A percentile compares a stretch with the other conserved stretches of the same genome.
Evolutionary conservation across 164 flowering plant genomes (phyloP).

Genomic region (Houttuynia cordata): DNA sequence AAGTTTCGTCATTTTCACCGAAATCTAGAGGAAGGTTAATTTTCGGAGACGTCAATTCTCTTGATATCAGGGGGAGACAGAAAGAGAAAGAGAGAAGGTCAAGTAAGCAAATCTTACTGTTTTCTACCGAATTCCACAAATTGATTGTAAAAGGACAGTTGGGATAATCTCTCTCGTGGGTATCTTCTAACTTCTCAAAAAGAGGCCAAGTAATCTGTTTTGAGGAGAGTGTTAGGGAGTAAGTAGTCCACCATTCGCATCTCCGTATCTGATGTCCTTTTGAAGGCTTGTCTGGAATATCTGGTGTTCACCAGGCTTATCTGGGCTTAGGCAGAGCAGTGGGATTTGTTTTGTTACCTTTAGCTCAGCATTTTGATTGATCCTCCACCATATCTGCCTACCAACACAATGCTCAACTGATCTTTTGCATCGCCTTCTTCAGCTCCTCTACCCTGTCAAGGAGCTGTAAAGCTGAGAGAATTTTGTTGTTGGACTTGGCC

Average conservation of each 20-base stretch:
- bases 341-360: slow-evolving; percentile 21
- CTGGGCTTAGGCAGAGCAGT: slow-evolving; percentile 17
- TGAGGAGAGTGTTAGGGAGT: not conserved
- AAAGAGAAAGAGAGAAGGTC: not conserved
- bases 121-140: slow-evolving; percentile 9
- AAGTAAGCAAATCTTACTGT: not conserved
- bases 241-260: slow-evolving; percentile 10
- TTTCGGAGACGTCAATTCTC: not conserved
- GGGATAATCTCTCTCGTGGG: slow-evolving; percentile 11
- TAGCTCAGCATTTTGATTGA: slow-evolving; percentile 17
- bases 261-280: slow-evolving; percentile 15
- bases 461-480: slow-evolving; percentile 23
- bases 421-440: slow-evolving; percentile 16
- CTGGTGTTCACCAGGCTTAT: slow-evolving; percentile 35
- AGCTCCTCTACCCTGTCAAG: slow-evolving; percentile 13
- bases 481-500: no score
- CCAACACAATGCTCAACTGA: slow-evolving; percentile 11
- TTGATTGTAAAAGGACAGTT: slow-evolving; percentile 21
- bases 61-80: not conserved
- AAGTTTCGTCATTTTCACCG: slow-evolving; percentile 1
- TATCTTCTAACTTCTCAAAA: slow-evolving; percentile 12
- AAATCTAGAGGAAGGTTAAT: slow-evolving; percentile 2
- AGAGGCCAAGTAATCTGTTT: slow-evolving; percentile 7
- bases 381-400: slow-evolving; percentile 4
- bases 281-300: slow-evolving; percentile 39